phyloP scores from a whole-genome alignment of 331 rosid genomes.

The Stylosanthes scabra region DNA sequence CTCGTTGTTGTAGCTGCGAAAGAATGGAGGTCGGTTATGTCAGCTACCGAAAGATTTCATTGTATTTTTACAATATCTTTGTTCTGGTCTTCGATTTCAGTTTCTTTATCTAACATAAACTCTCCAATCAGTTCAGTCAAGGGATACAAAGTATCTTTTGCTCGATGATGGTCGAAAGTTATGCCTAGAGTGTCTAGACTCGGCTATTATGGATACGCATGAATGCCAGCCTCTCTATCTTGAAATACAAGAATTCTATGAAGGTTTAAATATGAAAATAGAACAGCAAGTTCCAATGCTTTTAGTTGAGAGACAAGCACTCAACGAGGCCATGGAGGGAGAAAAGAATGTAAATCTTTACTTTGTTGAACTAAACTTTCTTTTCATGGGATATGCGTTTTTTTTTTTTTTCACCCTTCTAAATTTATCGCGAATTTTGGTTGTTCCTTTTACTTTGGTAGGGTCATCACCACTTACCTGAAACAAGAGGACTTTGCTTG shows the following conservation, averaged over 20 bases:
- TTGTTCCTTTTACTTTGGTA: constrained; percentile 38
- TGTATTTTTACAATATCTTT: background rate
- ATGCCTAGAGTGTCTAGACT: constrained; percentile 91
- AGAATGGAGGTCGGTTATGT: constrained; percentile 90
- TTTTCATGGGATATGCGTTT: constrained; percentile 11
- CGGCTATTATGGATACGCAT: constrained; percentile 86
- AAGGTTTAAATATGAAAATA: constrained; percentile 88
- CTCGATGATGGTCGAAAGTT: constrained; percentile 94
- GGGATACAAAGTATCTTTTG: constrained; percentile 67
- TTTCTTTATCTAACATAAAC: constrained; percentile 35
- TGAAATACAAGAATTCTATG: constrained; percentile 88
- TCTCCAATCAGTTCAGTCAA: constrained; percentile 70
- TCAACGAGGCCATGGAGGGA: constrained; percentile 92
- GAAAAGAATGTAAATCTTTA: constrained; percentile 70
- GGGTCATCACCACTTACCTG: constrained; percentile 94
- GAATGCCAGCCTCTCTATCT: constrained; percentile 96
- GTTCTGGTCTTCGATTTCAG: constrained; percentile 2
- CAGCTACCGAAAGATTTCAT: constrained; percentile 34
- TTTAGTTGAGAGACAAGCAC: constrained; percentile 96
- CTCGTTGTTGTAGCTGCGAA: constrained; percentile 94
- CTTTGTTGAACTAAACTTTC: constrained; percentile 1
- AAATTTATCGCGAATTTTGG: constrained; percentile 19
- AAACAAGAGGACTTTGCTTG: constrained; percentile 94
- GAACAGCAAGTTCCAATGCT: constrained; percentile 97
- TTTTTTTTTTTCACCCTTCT: constrained; percentile 16